A percentile compares a stretch with the other conserved stretches of the same genome.
Evolutionary conservation across 116 monocot genomes (phyloP).

Genomic region (Posidonia oceanica): DNA sequence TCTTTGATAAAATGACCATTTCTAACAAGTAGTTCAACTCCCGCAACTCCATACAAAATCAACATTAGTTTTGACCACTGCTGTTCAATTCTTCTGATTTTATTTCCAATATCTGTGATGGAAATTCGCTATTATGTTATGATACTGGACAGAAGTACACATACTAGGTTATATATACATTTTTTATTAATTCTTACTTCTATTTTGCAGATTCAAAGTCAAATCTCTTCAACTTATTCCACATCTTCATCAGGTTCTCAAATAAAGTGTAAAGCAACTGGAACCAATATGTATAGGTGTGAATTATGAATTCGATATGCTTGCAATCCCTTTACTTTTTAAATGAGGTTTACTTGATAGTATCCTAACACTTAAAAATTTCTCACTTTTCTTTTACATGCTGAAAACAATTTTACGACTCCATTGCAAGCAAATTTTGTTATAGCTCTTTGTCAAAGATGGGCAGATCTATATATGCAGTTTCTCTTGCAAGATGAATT

Average conservation of each 20-base stretch:
- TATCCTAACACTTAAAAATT: neutral
- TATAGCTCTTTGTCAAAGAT: neutral
- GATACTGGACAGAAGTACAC: no score
- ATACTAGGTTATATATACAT: neutral
- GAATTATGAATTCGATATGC: slow-evolving; percentile 1
- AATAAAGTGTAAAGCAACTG: slow-evolving; percentile 24
- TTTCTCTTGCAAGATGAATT: neutral
- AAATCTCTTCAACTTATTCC: slow-evolving; percentile 13
- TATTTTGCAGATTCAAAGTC: slow-evolving; percentile 30
- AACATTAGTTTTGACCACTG: no score
- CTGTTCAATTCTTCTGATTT: no score
- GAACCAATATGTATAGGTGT: slow-evolving; percentile 21
- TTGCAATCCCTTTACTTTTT: neutral
- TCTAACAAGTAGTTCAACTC: neutral
- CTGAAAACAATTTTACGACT: neutral
- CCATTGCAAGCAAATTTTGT: neutral
- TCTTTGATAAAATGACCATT: neutral
- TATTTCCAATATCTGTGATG: neutral
- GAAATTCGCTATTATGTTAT: no score
- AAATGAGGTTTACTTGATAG: neutral
- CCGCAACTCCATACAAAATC: no score
- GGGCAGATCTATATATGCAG: neutral
- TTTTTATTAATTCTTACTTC: neutral
- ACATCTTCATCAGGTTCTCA: slow-evolving; percentile 9
- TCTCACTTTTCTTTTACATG: neutral